phyloP scores from a whole-genome alignment of 257 asterid genomes.

The Handroanthus guayacan region DNA sequence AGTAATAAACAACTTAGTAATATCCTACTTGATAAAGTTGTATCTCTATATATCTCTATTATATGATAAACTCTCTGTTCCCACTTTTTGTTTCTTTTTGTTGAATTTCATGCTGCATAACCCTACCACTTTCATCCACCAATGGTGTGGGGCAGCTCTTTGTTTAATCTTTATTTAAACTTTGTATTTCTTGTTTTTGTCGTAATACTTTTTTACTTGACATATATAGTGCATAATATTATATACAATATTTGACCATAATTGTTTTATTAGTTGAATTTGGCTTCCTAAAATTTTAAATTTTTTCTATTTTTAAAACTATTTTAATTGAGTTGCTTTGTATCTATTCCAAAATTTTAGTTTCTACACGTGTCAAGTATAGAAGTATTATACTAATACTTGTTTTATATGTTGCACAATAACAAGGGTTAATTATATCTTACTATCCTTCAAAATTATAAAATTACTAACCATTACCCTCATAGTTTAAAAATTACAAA shows the following conservation, averaged over 20 bases:
- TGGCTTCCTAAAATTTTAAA: too few relatives aligned
- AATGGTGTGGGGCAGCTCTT: constrained; percentile 44
- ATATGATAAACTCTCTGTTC: constrained; percentile 6
- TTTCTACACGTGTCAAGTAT: too few relatives aligned
- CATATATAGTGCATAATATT: background rate
- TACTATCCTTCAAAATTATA: too few relatives aligned
- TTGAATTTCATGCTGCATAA: constrained; percentile 37
- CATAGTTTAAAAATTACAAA: too few relatives aligned
- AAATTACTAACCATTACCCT: too few relatives aligned
- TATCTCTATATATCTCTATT: background rate
- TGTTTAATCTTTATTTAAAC: background rate
- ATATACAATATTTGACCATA: background rate
- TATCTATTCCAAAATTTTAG: background rate
- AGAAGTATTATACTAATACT: too few relatives aligned
- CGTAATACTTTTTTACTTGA: background rate
- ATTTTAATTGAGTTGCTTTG: background rate
- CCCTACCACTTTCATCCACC: constrained; percentile 62
- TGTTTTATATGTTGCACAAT: too few relatives aligned
- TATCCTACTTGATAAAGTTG: constrained; percentile 18
- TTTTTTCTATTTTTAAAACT: too few relatives aligned
- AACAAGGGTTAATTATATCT: too few relatives aligned
- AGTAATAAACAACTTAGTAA: constrained; percentile 16
- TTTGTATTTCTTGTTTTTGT: constrained; percentile 6
- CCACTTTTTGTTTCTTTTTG: constrained; percentile 25
- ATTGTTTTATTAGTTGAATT: too few relatives aligned